Evolutionary conservation across 169 alveolate genomes (phyloP), one percentile per base, ranked within the genome.

Genomic region (Plasmodium gallinaceum): DNA sequence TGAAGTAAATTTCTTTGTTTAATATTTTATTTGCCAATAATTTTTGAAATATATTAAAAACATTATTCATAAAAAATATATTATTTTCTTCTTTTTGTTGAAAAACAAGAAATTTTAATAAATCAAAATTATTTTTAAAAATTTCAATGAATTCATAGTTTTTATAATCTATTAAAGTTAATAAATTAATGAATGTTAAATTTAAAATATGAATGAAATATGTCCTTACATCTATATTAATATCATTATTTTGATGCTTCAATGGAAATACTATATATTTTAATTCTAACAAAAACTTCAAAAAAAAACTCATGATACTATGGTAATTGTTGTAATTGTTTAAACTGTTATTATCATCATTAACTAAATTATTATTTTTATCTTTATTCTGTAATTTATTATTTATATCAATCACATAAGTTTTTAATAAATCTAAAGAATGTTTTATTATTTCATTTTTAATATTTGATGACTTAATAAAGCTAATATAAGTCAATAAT

Each of bases 401-500:
- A 14, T 45, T 6, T 54, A 75, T 6, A 16, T 42, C 64, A n/a
- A 24, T 18, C 3, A 65, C 60, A 52, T 75, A 75, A 16, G 7
- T 37, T 42, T n/a, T 75, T n/a, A 75, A 16, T 42, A 75, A 24
- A 52, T 39, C 5, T 24, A 75, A 54, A 26, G 51, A 32, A 66
- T 39, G 14, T 20, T 20, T 37, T 9, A 52, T 14, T 0, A 52
- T 8, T 26, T 39, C 39, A 24, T 65, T 2, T 12, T 22, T 22
- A 37, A 16, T 51, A 32, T 8, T 37, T 12, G 80, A n/a, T 7
- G 26, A 22, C 5, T 37, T 45, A 20, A 80, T 12, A 66, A 80
- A 80, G 45, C 66, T 48, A n/a, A 16, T 46, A 20, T 39, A 83
- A 8, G 68, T 24, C 20, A 26, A 24, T 26, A 83, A 20, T 22